Base-by-base conservation (phyloP, 148 eudicot species). In the Rhododendron griersonianum region DNA sequence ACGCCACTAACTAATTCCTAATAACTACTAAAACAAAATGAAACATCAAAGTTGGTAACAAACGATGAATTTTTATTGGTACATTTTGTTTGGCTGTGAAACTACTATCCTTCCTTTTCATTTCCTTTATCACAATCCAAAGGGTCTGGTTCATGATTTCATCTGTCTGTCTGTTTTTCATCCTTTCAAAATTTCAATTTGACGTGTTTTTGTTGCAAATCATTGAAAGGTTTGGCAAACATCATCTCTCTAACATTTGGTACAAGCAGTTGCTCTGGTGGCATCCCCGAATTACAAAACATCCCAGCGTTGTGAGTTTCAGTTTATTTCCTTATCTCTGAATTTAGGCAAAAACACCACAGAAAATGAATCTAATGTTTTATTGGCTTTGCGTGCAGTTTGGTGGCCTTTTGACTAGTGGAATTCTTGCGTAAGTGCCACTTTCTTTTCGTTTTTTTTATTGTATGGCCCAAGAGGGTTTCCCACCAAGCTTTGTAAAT, bases 241-340 rank as follows among this genome's bases (percentile, higher is more conserved):
- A 39, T 35, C 79, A 75, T 75, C 79, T 75, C 48, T 37, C 79
- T 37, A 75, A 23, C 79, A 75, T 75, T 75, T 75, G 48, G 45
- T 39, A 6, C 11, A 39, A 16, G 47, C 11, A 75, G 79, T 39
- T 75, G 79, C 47, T 19, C n/a, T 39, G 79, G 25, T 39, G 79
- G 79, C 79, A 39, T 35, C 79, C 25, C n/a, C 79, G 11, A 71
- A 75, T 75, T 19, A 6, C 48, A 6, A 75, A 75, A 15, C 79
- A 39, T 39, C 79, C 48, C 21, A 75, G 19, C 48, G 1, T 39
- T 75, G 79, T 75, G 48, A 75, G 79, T 75, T 33, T 75, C n/a
- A 1, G 13, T 75, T 37, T 18, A 37, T 71, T 71, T 71, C 35
- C 33, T 11, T 25, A 11, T 25, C 76, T 33, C 41, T 30, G 21